Percentiles rank a stretch among this genome's conserved stretches.
phyloP scores from a whole-genome alignment of 148 eudicot genomes.

The Spergularia marina region DNA sequence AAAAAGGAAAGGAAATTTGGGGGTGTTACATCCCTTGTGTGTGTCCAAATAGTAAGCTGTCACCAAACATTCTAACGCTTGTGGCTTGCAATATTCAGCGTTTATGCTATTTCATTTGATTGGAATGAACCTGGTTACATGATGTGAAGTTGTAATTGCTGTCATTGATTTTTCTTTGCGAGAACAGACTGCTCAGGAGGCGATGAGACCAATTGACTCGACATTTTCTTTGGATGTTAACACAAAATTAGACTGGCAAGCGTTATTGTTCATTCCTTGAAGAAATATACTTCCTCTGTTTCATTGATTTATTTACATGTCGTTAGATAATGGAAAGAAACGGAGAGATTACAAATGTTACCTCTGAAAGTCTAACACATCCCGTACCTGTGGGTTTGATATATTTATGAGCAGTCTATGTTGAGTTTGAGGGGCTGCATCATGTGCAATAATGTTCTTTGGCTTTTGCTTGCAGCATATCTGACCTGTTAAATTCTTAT shows the following conservation, averaged over 20 bases:
- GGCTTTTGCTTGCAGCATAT: too few species aligned
- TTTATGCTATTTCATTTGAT: too few species aligned
- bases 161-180: constrained; percentile 13
- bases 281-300: neutral
- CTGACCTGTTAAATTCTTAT: neutral
- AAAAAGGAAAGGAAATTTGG: too few species aligned
- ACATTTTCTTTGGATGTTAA: constrained; percentile 92
- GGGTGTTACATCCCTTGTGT: too few species aligned
- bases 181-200: constrained; percentile 92
- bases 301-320: too few species aligned
- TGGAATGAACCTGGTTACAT: neutral
- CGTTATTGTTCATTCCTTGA: constrained; percentile 2
- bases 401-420: neutral
- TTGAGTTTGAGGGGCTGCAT: neutral
- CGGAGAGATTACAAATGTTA: neutral
- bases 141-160: constrained; percentile 6
- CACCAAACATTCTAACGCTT: neutral
- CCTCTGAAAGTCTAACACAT: neutral
- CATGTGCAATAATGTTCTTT: neutral
- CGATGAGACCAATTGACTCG: constrained; percentile 96
- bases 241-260: constrained; percentile 89
- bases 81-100: neutral
- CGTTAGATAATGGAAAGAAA: too few species aligned
- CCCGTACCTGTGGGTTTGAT: neutral
- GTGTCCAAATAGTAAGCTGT: neutral